These are phyloP conservation scores for Paramecium caudatum DNA, from an alignment of 73 alveolate genomes.

Conservation along the genomic window DNA sequence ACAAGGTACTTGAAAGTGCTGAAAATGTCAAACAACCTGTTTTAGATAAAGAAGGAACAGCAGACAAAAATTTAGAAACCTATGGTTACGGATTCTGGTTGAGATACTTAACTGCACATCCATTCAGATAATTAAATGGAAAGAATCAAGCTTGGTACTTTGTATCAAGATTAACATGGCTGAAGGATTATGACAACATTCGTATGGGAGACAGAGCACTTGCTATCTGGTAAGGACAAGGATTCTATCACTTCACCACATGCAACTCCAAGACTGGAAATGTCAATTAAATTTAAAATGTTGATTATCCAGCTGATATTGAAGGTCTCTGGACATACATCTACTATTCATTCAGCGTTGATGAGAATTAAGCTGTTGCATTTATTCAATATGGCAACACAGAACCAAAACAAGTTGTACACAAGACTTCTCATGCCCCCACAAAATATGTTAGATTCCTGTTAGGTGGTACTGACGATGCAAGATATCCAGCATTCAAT, in stretches of 20 bases:
- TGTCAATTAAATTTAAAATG: constrained; percentile 25
- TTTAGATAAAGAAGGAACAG: neutral
- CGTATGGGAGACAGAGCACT: constrained; percentile 58
- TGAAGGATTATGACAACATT: constrained; percentile 49
- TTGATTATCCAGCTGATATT: constrained; percentile 71
- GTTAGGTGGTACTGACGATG: constrained; percentile 59
- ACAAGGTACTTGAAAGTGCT: constrained; percentile 31
- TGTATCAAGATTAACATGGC: constrained; percentile 65
- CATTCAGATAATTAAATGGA: constrained; percentile 11
- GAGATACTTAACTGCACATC: constrained; percentile 41
- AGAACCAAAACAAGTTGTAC: constrained; percentile 42
- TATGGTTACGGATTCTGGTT: constrained; percentile 69
- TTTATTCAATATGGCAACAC: constrained; percentile 1
- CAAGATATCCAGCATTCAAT: constrained; percentile 65
- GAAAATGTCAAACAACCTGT: constrained; percentile 13
- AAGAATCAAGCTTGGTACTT: constrained; percentile 63
- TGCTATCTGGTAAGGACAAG: constrained; percentile 69
- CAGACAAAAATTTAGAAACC: constrained; percentile 34
- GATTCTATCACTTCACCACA: constrained; percentile 65
- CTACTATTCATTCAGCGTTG: constrained; percentile 53
- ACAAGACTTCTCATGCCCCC: constrained; percentile 31
- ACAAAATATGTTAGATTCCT: constrained; percentile 60
- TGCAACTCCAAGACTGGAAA: constrained; percentile 63
- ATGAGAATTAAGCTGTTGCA: constrained; percentile 49
- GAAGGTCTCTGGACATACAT: constrained; percentile 68